phyloP scores from a whole-genome alignment of 2,329 filamentous ascomycete species.

The Diaporthe citriasiana region DNA sequence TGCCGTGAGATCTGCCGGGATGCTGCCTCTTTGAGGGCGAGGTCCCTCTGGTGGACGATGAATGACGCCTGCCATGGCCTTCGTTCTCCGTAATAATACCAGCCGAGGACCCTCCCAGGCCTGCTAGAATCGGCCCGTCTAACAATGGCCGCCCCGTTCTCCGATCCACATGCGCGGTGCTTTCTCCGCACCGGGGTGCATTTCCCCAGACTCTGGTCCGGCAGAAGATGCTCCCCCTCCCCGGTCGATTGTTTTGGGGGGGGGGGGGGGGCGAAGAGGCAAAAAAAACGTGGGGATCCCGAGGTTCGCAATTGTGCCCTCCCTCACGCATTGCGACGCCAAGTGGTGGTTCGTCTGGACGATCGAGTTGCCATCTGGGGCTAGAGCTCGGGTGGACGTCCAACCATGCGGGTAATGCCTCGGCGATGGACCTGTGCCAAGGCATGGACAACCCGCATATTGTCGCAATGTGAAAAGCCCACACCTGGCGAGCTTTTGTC shows the following conservation, averaged over 20 bases:
- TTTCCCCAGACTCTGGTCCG: constrained; percentile 29
- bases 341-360: neutral
- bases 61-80: neutral
- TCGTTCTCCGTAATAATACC: neutral
- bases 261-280: neutral
- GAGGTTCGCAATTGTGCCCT: neutral
- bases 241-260: neutral
- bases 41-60: neutral
- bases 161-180: constrained; percentile 11
- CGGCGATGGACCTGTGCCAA: neutral
- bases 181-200: constrained; percentile 27
- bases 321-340: neutral
- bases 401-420: constrained; percentile 13
- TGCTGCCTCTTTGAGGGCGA: neutral
- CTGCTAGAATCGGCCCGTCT: constrained; percentile 22
- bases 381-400: neutral
- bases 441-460: neutral
- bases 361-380: neutral
- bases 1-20: constrained; percentile 25
- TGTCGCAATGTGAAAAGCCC: neutral
- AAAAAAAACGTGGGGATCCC: constrained; percentile 14
- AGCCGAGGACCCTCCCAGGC: neutral
- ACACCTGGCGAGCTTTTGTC: neutral
- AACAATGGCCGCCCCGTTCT: constrained; percentile 13
- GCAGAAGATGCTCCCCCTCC: constrained; percentile 8